Percentiles rank a stretch among this genome's conserved stretches.
Evolutionary conservation across 805 yeast genomes (phyloP).

Genomic region (Wickerhamia fluorescens): DNA sequence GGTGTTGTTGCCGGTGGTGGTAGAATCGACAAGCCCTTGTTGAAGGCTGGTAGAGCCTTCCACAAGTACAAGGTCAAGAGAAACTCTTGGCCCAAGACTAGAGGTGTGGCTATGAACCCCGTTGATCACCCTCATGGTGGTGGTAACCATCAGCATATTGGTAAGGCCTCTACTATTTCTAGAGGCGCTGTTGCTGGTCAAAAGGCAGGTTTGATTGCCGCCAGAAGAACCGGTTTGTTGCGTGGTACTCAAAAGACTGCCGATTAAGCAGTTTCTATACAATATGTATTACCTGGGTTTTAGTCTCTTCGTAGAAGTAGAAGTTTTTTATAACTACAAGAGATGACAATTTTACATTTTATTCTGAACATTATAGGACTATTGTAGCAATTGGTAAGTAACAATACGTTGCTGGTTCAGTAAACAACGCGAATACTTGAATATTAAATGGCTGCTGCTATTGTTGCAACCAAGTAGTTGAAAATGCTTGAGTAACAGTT

Average conservation of each 20-base stretch:
- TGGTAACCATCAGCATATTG: conserved; percentile 99
- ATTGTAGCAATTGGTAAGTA: too few relatives aligned
- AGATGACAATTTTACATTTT: too few relatives aligned
- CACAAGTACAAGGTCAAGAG: conserved; percentile 99
- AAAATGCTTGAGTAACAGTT: too few relatives aligned
- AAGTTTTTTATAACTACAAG: too few relatives aligned
- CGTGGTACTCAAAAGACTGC: conserved; percentile 95
- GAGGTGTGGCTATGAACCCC: conserved; percentile 99
- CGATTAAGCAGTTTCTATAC: conserved; percentile 16
- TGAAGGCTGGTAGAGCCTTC: conserved; percentile 99
- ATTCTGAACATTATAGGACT: too few relatives aligned
- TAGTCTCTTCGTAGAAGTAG: too few relatives aligned
- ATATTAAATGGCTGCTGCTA: too few relatives aligned
- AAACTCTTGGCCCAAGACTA: conserved; percentile 99
- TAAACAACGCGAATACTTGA: too few relatives aligned
- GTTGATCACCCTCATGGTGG: conserved; percentile 99
- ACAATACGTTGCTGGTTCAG: too few relatives aligned
- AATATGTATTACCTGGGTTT: too few relatives aligned
- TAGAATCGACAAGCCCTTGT: conserved; percentile 98
- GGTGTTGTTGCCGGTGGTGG: conserved; percentile 99
- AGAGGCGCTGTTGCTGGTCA: conserved; percentile 99
- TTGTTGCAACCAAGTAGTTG: too few relatives aligned
- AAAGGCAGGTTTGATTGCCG: conserved; percentile 99
- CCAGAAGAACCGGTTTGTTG: conserved; percentile 99
- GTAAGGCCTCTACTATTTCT: conserved; percentile 98